Conservation (phyloP, 2,329 filamentous ascomycete genomes). For the Calonectria ilicicola region DNA sequence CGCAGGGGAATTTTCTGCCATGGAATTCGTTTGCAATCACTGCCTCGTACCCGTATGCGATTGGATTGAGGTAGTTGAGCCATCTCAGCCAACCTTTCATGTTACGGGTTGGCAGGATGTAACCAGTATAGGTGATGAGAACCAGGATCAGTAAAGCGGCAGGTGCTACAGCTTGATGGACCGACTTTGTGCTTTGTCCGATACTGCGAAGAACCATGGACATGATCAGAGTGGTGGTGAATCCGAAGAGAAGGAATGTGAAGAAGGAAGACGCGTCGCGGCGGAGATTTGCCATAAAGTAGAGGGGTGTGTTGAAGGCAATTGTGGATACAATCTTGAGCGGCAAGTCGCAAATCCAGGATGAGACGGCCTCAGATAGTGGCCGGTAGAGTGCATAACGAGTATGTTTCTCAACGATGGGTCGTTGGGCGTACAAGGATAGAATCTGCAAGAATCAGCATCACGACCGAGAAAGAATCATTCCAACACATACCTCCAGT, state of each 20-base stretch:
- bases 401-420: conserved; percentile 50
- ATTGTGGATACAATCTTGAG: conserved; percentile 53
- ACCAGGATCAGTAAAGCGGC: conserved; percentile 50
- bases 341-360: conserved; percentile 54
- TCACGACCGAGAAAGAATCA: no score
- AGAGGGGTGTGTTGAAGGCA: conserved; percentile 57
- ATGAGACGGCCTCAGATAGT: conserved; percentile 43
- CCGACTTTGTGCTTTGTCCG: conserved; percentile 61
- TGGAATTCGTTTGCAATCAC: conserved; percentile 33
- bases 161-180: conserved; percentile 56
- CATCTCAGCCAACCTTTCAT: conserved; percentile 55
- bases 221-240: conserved; percentile 47
- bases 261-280: conserved; percentile 59
- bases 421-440: conserved; percentile 45
- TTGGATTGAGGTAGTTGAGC: conserved; percentile 73
- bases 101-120: conserved; percentile 52
- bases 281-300: conserved; percentile 61
- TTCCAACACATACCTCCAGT: conserved; percentile 40
- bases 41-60: conserved; percentile 61
- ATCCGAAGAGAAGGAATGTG: conserved; percentile 57
- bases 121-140: conserved; percentile 57
- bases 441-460: conserved; percentile 47
- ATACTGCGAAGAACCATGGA: conserved; percentile 58
- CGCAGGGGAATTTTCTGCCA: conserved; percentile 18
- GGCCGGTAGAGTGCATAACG: conserved; percentile 51